Percentiles rank a stretch among this genome's conserved stretches.
These are phyloP conservation scores for Boletus eberwhitei DNA, from an alignment of 768 basidiomycete genomes.

Conservation along the genomic window DNA sequence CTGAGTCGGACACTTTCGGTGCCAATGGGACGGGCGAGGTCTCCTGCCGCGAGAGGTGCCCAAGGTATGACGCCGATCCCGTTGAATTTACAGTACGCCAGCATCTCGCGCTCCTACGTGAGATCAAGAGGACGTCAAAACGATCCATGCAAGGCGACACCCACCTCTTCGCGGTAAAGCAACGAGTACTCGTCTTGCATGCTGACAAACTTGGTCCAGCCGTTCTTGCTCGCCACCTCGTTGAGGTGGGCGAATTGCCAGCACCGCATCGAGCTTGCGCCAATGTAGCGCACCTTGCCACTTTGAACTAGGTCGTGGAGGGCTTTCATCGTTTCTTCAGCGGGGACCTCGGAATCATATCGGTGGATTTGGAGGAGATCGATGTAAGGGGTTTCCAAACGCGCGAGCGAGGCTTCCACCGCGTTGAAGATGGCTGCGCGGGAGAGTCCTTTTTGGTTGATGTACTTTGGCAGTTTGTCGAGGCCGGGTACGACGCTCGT, in stretches of 20 bases:
- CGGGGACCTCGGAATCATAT: conserved; percentile 35
- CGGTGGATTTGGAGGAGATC: conserved; percentile 45
- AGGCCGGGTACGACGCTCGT: neutral
- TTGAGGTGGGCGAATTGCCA: conserved; percentile 45
- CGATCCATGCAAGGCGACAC: neutral
- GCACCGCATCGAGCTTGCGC: conserved; percentile 42
- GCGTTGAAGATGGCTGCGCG: conserved; percentile 36
- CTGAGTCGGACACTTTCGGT: conserved; percentile 21
- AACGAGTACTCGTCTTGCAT: conserved; percentile 54
- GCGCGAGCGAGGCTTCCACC: conserved; percentile 33
- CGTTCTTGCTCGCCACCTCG: conserved; percentile 40
- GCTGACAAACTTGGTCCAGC: conserved; percentile 51
- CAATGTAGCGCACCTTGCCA: conserved; percentile 50
- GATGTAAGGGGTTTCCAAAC: conserved; percentile 35
- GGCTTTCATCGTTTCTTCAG: conserved; percentile 48
- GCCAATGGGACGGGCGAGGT: conserved; percentile 37
- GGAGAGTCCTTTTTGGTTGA: conserved; percentile 35
- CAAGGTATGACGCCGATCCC: conserved; percentile 56
- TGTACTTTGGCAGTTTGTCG: conserved; percentile 20
- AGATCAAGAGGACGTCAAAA: neutral
- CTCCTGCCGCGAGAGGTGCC: conserved; percentile 41
- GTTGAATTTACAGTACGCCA: conserved; percentile 42
- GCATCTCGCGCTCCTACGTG: conserved; percentile 43
- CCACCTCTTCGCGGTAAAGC: conserved; percentile 51
- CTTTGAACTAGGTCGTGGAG: conserved; percentile 45